Conservation (phyloP, 139 green algal genomes). For the Trebouxia sp. region DNA sequence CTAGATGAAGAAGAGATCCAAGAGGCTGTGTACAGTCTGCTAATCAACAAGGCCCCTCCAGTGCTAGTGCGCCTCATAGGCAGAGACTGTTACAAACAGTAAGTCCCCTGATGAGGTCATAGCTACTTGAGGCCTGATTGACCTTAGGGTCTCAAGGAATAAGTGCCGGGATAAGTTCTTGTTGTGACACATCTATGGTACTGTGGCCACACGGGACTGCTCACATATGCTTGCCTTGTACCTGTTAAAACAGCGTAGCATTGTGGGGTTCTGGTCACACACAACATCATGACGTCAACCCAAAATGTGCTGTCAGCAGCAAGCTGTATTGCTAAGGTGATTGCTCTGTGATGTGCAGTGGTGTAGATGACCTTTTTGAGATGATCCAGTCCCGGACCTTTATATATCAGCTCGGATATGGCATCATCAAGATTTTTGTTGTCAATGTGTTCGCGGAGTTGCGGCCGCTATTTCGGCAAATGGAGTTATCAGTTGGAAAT, state of each 20-base stretch:
- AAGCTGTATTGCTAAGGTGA: not conserved
- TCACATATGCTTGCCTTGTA: no score
- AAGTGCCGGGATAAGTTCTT: not conserved
- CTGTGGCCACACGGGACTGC: no score
- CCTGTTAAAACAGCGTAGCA: no score
- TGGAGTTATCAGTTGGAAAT: constrained; percentile 32
- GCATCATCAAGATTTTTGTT: constrained; percentile 53
- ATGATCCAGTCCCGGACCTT: constrained; percentile 68
- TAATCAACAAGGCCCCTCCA: constrained; percentile 44
- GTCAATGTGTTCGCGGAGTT: constrained; percentile 68
- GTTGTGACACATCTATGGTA: no score
- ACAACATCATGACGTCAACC: not conserved
- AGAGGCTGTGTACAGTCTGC: constrained; percentile 45
- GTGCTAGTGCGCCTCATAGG: constrained; percentile 63
- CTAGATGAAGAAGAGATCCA: constrained; percentile 58
- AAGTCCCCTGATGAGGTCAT: not conserved
- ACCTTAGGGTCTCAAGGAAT: not conserved
- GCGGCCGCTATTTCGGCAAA: constrained; percentile 45
- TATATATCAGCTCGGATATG: constrained; percentile 66
- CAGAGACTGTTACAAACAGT: constrained; percentile 47
- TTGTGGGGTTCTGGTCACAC: no score
- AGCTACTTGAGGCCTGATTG: not conserved
- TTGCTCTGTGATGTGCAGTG: constrained; percentile 30
- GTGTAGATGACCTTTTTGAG: constrained; percentile 61
- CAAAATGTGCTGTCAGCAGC: not conserved